Percentiles rank a stretch among this genome's conserved stretches.
These are phyloP conservation scores for Glarea lozoyensis DNA, from an alignment of 495 filamentous ascomycete species.

Conservation along the genomic window DNA sequence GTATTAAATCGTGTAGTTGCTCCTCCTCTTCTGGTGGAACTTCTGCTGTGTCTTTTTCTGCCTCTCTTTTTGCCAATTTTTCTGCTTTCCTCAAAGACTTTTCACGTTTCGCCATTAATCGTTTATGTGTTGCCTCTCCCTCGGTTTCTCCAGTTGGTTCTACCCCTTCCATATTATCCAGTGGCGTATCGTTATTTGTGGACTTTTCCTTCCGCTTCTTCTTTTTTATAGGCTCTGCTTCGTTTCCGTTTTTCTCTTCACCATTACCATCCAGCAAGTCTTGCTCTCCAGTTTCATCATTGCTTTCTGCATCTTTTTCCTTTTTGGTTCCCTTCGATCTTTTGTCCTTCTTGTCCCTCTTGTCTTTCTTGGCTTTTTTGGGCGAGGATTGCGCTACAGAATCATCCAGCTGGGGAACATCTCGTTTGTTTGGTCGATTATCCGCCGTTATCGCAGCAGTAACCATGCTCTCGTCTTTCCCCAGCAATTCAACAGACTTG, in stretches of 20 bases:
- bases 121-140: constrained; percentile 30
- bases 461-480: too few species aligned
- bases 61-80: constrained; percentile 13
- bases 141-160: constrained; percentile 11
- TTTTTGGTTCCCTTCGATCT: constrained; percentile 10
- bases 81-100: constrained; percentile 33
- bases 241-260: constrained; percentile 23
- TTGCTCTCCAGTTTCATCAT: background rate
- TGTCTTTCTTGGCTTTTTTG: background rate
- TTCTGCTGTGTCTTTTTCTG: constrained; percentile 20
- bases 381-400: background rate
- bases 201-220: constrained; percentile 5
- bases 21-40: constrained; percentile 27
- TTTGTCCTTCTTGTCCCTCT: constrained; percentile 1
- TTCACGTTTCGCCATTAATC: constrained; percentile 37
- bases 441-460: too few species aligned
- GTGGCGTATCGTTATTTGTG: background rate
- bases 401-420: background rate
- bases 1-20: constrained; percentile 56
- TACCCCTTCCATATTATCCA: background rate
- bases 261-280: background rate
- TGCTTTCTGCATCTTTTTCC: background rate
- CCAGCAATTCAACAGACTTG: too few species aligned
- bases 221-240: constrained; percentile 20
- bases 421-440: too few species aligned